Base-by-base conservation (phyloP, 495 filamentous ascomycete species). In the Penicillium cosmopolitanum region DNA sequence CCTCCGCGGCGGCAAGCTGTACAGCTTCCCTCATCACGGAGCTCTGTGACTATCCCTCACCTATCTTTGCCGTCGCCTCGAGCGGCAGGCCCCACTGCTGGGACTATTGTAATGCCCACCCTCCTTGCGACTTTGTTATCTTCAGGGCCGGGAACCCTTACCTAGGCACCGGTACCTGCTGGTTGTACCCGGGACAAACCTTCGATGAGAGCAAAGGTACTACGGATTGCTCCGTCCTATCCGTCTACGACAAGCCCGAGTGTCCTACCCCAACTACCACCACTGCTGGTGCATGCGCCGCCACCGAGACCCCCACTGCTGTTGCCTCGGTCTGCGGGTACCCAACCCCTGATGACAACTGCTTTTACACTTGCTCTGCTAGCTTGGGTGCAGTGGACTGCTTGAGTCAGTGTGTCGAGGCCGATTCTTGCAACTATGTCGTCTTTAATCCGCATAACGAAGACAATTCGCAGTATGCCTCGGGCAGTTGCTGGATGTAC, bases 271-370 rank as follows among this genome's bases (percentile, higher is more conserved):
- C 56, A 33, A 66, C 50, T 31, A 66, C 66, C 54, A 66, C 66
- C 51, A 66, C 63, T 58, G n/a, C 66, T 53, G 60, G 55, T 33
- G 65, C 55, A 55, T 70, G 65, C 62, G 50, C 62, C 34, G 67
- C 67, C 47, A 70, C 67, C 51, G 65, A 50, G 51, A 68, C 59
- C 55, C 67, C 67, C 54, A 66, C 65, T 61, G 67, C 65, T 40
- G 53, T 70, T 64, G 65, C 67, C 57, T 66, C 65, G 44, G 65
- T 63, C 57, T 70, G 67, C 55, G 65, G 59, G 28, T 70, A 70
- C 51, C 67, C 67, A 28, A n/a, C 55, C 62, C 65, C 61, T 52
- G 43, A 34, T 40, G 43, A 34, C 34, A 58, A 62, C 58, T 64
- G 65, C 44, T 64, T 55, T 42, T 1, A 60, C 21, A 31, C 48